These are phyloP conservation scores for Vitis hybrid DNA, from an alignment of 177 flowering plant species.

Conservation along the genomic window DNA sequence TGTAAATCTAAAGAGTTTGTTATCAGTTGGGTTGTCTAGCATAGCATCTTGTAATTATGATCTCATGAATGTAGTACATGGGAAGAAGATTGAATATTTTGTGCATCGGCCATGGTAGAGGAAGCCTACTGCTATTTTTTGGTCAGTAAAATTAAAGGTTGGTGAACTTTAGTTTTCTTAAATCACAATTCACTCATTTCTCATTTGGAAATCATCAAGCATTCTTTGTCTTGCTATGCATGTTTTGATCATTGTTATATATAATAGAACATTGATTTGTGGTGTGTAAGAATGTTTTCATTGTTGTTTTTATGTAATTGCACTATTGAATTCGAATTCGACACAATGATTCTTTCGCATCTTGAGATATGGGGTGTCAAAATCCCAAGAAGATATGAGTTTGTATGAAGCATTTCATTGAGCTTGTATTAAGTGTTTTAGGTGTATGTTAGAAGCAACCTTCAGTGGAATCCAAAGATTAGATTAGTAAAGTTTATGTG, in stretches of 20 bases:
- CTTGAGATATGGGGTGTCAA: too few species aligned
- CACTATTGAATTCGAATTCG: too few species aligned
- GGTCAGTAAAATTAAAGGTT: slow-evolving; percentile 81
- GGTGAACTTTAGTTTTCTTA: slow-evolving; percentile 1
- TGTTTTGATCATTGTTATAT: neutral
- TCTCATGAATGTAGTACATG: slow-evolving; percentile 43
- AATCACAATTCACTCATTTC: neutral
- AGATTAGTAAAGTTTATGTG: too few species aligned
- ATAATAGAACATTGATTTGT: too few species aligned
- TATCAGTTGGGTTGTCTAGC: slow-evolving; percentile 71
- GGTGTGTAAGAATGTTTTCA: too few species aligned
- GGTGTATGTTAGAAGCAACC: too few species aligned
- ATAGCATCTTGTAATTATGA: slow-evolving; percentile 57
- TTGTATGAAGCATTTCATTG: too few species aligned
- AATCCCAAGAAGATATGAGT: too few species aligned
- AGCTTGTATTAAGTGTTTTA: too few species aligned
- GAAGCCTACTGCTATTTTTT: slow-evolving; percentile 87
- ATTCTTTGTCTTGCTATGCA: neutral
- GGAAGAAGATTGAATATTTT: slow-evolving; percentile 60
- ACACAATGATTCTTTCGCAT: too few species aligned
- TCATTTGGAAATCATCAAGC: neutral
- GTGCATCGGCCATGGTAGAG: slow-evolving; percentile 96
- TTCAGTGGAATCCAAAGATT: too few species aligned
- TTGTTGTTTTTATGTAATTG: too few species aligned
- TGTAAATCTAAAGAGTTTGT: slow-evolving; percentile 88